Base-by-base conservation (phyloP, 805 yeast species). In the Saturnispora quitensis region DNA sequence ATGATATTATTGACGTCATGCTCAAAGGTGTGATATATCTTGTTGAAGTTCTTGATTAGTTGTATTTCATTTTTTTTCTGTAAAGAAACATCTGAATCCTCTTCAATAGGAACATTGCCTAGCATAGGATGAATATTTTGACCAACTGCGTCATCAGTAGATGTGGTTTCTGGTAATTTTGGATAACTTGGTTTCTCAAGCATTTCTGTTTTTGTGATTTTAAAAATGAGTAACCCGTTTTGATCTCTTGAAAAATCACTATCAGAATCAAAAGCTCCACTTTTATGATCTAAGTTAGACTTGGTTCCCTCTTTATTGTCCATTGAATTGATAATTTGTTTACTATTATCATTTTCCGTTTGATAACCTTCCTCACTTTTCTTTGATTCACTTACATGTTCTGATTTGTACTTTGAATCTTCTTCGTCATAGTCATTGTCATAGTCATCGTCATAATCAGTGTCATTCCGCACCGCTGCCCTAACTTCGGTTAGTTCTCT, bases 21-120 rank as follows among this genome's bases (percentile, higher is more conserved):
- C 63, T 86, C 95, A 62, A 84, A 84, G 58, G 75, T 80, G 61
- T 86, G 93, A 60, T 86, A 86, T 4, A 85, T 78, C 57, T 79
- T 83, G 67, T 81, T 81, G 69, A 84, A 84, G 61, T 80, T 84
- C 53, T 74, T 78, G 52, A 85, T 78, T 44, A 78, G 53, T 49
- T 65, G 66, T 15, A 65, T 47, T 55, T 68, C 72, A 47, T 68
- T 69, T 50, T 62, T 66, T 28, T 65, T 64, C 49, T 67, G 71
- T 45, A 73, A 71, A 55, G 73, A 75, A n/a, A 43, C 52, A 15
- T 43, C 48, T 3, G 34, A 27, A 5, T 28, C 24, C 12, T 78
- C 77, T 61, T 66, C 57, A 62, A 68, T 55, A 6, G 69, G 70
- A 2, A 67, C 51, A 0, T 69, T 65, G 10, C 72, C 71, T 28